These are phyloP conservation scores for Incumbomyces delicatus DNA, from an alignment of 2,329 filamentous ascomycete species.

Conservation along the genomic window DNA sequence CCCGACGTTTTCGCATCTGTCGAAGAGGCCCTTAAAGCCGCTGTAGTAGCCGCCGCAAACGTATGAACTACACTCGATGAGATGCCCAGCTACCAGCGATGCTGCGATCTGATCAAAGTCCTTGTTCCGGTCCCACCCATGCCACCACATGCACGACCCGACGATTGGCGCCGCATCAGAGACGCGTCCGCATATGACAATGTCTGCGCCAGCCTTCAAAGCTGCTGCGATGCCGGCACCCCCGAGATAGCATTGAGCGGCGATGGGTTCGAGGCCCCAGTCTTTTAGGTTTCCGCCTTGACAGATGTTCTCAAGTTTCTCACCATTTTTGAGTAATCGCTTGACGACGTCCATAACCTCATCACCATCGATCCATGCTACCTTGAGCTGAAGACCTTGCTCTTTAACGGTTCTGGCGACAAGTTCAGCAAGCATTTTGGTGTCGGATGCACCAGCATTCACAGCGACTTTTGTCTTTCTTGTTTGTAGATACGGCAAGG, in stretches of 20 bases:
- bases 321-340: constrained; percentile 16
- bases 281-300: constrained; percentile 9
- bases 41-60: constrained; percentile 46
- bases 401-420: constrained; percentile 24
- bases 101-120: constrained; percentile 44
- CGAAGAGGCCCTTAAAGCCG: constrained; percentile 29
- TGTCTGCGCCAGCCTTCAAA: constrained; percentile 26
- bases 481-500: constrained; percentile 28
- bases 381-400: constrained; percentile 24
- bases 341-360: constrained; percentile 28
- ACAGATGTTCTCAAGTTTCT: constrained; percentile 21
- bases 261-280: constrained; percentile 18
- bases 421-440: constrained; percentile 17
- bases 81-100: constrained; percentile 39
- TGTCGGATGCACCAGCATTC: constrained; percentile 34
- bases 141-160: constrained; percentile 46
- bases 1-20: constrained; percentile 12
- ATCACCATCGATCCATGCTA: constrained; percentile 32
- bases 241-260: constrained; percentile 24
- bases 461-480: constrained; percentile 30
- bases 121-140: constrained; percentile 34
- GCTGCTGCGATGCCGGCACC: constrained; percentile 26
- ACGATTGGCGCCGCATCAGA: constrained; percentile 44
- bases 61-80: constrained; percentile 46
- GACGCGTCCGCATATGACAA: constrained; percentile 33